Conservation (phyloP, 257 asterid species). For the Galeopsis tetrahit region DNA sequence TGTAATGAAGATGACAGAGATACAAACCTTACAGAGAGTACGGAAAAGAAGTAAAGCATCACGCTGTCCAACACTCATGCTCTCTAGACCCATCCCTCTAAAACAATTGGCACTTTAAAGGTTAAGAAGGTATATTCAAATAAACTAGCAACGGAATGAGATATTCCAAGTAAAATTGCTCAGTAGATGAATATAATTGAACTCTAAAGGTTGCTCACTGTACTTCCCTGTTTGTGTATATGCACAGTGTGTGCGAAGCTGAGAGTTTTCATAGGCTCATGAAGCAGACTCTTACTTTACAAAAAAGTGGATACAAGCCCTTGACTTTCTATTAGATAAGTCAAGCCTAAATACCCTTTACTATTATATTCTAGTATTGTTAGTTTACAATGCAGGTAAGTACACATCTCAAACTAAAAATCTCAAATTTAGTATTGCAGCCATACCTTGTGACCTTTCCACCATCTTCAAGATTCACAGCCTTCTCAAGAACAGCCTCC, state of each 20-base stretch:
- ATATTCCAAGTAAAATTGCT: conserved; percentile 20
- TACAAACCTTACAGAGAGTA: conserved; percentile 96
- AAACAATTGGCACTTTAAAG: conserved; percentile 35
- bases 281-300: not conserved
- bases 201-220: conserved; percentile 31
- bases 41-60: conserved; percentile 97
- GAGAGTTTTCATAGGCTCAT: conserved; percentile 6
- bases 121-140: conserved; percentile 34
- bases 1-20: conserved; percentile 29
- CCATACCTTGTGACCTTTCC: conserved; percentile 80
- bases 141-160: conserved; percentile 28
- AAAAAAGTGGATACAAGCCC: conserved; percentile 1
- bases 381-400: not conserved
- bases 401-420: conserved; percentile 31
- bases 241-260: conserved; percentile 18
- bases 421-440: conserved; percentile 32
- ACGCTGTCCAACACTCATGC: conserved; percentile 77
- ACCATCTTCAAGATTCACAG: conserved; percentile 93
- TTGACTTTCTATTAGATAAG: conserved; percentile 3
- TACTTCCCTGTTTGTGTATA: conserved; percentile 25
- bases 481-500: conserved; percentile 99
- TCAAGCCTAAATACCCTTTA: not conserved
- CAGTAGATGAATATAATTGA: conserved; percentile 25
- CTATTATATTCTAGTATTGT: not conserved
- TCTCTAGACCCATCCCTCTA: conserved; percentile 79